Evolutionary conservation across 2,329 filamentous ascomycete species (phyloP), one percentile per base, ranked within the genome.

Genomic region (Fusarium avenaceum): DNA sequence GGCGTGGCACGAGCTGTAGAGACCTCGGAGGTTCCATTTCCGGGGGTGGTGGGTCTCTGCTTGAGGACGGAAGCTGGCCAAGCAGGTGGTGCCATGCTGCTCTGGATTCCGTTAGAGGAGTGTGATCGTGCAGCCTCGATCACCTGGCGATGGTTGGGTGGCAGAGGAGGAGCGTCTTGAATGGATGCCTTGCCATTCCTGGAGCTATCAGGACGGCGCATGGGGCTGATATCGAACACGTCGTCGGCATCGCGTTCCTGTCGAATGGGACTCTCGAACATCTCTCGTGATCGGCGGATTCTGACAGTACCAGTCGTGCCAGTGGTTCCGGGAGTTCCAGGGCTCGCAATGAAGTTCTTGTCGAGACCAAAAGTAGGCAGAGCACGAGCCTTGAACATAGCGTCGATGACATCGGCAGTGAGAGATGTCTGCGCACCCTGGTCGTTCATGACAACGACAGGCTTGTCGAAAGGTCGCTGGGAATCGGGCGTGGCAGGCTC

Each of bases 361-460:
- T 76, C 75, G 15, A 80, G 76, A 14, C 70, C 72, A n/a, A 67
- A 63, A 10, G 49, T 56, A 28, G 62, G 54, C 13, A 60, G 71
- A 26, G 67, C 47, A 40, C 70, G 67, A 20, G 85, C 83, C 69
- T 86, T 85, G 57, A 96, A 80, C 74, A 97, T 84, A 56, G 88
- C 86, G 70, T 97, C 94, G 67, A 97, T 93, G 57, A 91, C 89
- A 49, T 91, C 87, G 0, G 92, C 87, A n/a, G 93, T 96, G 30
- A 97, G 83, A 39, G 90, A 85, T 24, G 94, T 97, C 80, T 97
- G 95, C 15, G 92, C 91, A 53, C 90, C 87, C 69, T 91, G 90
- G 72, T 97, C 93, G 20, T 84, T 81, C 63, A 85, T 90, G 55
- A 80, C 77, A 40, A 80, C 65, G 22, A 76, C 52, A 22, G 67